Conservation (phyloP, 129 eudicot genomes). For the Tanacetum coccineum region DNA sequence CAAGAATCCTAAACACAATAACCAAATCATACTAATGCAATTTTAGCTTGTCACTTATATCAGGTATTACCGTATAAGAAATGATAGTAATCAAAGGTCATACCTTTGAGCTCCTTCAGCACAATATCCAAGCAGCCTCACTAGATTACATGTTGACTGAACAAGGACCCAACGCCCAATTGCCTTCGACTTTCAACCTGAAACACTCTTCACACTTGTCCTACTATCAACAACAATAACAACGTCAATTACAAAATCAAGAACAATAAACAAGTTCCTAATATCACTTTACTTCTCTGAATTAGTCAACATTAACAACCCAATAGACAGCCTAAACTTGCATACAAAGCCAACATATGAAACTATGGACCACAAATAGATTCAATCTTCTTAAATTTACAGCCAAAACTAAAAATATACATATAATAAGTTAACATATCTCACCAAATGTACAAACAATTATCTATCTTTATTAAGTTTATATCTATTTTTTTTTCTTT, state of each 20-base stretch:
- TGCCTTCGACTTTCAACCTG: constrained; percentile 97
- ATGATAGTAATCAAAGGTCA: constrained; percentile 5
- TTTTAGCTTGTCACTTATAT: neutral
- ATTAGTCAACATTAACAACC: constrained; percentile 9
- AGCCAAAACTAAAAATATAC: neutral
- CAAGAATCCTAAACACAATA: constrained; percentile 33
- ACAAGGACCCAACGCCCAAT: constrained; percentile 98
- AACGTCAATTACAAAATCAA: neutral
- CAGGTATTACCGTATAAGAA: constrained; percentile 1
- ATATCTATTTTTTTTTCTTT: too few relatives aligned
- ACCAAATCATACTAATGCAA: neutral
- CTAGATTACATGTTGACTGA: constrained; percentile 88
- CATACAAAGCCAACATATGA: constrained; percentile 12
- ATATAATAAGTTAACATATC: neutral
- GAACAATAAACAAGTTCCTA: neutral
- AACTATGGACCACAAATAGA: neutral
- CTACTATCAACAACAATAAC: constrained; percentile 41
- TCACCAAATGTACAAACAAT: neutral
- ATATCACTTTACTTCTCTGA: neutral
- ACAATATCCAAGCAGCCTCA: constrained; percentile 88
- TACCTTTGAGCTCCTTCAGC: constrained; percentile 98
- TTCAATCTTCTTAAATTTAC: neutral
- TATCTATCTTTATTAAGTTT: too few relatives aligned
- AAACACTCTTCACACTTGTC: constrained; percentile 92
- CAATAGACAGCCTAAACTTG: neutral